Evolutionary conservation across 164 flowering plant genomes (phyloP), one percentile per base, ranked within the genome.

Genomic region (Stephania cephalantha): DNA sequence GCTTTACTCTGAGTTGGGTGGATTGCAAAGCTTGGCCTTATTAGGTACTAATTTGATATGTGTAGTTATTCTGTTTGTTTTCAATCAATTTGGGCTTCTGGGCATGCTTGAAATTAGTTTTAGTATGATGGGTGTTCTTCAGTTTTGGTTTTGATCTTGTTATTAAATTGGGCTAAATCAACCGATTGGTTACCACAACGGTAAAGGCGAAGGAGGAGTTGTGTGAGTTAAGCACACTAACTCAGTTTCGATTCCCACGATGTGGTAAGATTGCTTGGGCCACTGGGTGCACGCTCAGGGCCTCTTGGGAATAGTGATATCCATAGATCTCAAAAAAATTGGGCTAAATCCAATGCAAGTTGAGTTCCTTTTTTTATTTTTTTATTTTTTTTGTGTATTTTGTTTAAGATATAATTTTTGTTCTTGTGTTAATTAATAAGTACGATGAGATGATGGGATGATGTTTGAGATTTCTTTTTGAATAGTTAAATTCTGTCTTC

Each of bases 41-140:
- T 58, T 3, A 18, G 64, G 20, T 35, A 35, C 42, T 35, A 35
- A 35, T 35, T 35, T 35, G 42, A n/a, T 15, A 58, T 58, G 7
- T 58, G 64, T 6, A n/a, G 64, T 15, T 58, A n/a, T 58, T 58
- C 2, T 58, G n/a, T 3, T 6, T 58, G n/a, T 68, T 15, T 68
- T 31, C 71, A 68, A 35, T 45, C 71, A 68, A 64, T 63, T 73
- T 73, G 55, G 61, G 75, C 68, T 61, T 63, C n/a, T 73, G 75
- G 75, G 58, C 64, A 73, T 73, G 75, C 22, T 73, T 4, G 30
- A 9, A 61, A 61, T n/a, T 22, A 22, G 46, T 22, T 46, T 5
- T 30, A 42, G 53, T 73, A 12, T 64, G 18, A 64, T 44, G 69
- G 69, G n/a, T 72, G 20, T 10, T 17, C 18, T 68, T 30, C 17